phyloP scores from a whole-genome alignment of 768 basidiomycete genomes.

The Tephrocybe sp. region DNA sequence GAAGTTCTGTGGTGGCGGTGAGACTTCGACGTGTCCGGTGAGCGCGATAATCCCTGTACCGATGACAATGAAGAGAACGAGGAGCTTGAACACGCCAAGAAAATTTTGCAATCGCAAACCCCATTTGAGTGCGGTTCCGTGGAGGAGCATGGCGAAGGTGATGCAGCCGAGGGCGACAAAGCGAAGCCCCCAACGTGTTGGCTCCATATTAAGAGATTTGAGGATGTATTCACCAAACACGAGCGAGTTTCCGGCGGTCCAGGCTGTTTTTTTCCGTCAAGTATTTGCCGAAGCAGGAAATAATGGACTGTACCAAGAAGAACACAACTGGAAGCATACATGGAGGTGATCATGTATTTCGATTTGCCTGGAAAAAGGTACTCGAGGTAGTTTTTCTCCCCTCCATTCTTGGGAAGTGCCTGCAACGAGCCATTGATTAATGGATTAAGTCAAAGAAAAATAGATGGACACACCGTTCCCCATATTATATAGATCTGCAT shows the following conservation, averaged over 20 bases:
- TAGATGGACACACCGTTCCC: conserved; percentile 29
- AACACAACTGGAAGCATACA: conserved; percentile 52
- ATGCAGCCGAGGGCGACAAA: conserved; percentile 27
- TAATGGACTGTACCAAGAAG: conserved; percentile 33
- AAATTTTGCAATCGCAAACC: conserved; percentile 58
- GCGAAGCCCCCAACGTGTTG: conserved; percentile 20
- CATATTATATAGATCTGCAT: conserved; percentile 40
- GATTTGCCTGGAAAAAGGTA: conserved; percentile 53
- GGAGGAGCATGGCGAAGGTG: conserved; percentile 30
- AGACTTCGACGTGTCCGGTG: conserved; percentile 24
- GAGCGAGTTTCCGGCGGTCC: conserved; percentile 35
- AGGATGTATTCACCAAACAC: conserved; percentile 53
- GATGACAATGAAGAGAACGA: conserved; percentile 42
- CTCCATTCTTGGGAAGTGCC: conserved; percentile 63
- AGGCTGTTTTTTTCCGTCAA: conserved; percentile 7
- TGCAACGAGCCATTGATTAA: conserved; percentile 6
- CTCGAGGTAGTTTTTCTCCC: conserved; percentile 73
- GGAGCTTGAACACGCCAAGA: conserved; percentile 54
- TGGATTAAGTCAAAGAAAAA: not conserved
- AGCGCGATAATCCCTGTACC: conserved; percentile 43
- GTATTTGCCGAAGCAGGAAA: not conserved
- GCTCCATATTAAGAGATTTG: conserved; percentile 20
- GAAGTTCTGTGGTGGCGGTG: conserved; percentile 26
- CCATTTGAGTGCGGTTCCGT: conserved; percentile 39
- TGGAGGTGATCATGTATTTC: conserved; percentile 50